Evolutionary conservation across 2,329 filamentous ascomycete genomes (phyloP), one percentile per base, ranked within the genome.

Genomic region (Pseudogymnoascus sp.): DNA sequence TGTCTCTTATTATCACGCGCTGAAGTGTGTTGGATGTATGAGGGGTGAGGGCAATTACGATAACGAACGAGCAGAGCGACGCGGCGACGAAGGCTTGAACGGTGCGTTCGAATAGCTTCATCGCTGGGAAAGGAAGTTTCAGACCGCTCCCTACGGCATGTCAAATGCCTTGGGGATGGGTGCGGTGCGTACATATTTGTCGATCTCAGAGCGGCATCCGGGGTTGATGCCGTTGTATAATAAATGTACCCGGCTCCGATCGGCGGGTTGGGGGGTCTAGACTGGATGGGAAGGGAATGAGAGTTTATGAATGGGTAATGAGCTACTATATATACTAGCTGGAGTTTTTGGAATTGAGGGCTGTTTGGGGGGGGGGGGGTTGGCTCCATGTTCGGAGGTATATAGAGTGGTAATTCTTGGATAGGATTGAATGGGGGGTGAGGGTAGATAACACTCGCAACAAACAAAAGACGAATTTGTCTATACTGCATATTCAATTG

Each of bases 1-100:
- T 97, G 74, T 89, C 90, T 7, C 80, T 96, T 64, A 86, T 98
- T 71, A 90, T 92, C 71, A 86, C 85, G 60, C 82, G 86, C 70
- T 91, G 76, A 84, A 48, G 21, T 39, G 60, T 41, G 39, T 48
- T 63, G 60, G 36, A 48, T 31, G 43, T 64, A 37, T 23, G 16
- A 19, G 19, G 19, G 13, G 21, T n/a, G 45, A 28, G 45, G 13
- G 10, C 23, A 48, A 51, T 28, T 51, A 51, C 45, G 45, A 23
- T 23, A 14, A 14, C 43, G 19, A 48, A 16, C 3, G 6, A 28
- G 45, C 11, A 51, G 45, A n/a, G 3, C 45, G 13, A 28, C 45
- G 4, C 21, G 23, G 5, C n/a, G 23, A 28, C 8, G 21, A 8
- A 8, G 13, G 45, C 45, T 51, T 51, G 45, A 51, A 51, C 19